phyloP scores from a whole-genome alignment of 306 rosid genomes.

The Ochetophila trinervis region DNA sequence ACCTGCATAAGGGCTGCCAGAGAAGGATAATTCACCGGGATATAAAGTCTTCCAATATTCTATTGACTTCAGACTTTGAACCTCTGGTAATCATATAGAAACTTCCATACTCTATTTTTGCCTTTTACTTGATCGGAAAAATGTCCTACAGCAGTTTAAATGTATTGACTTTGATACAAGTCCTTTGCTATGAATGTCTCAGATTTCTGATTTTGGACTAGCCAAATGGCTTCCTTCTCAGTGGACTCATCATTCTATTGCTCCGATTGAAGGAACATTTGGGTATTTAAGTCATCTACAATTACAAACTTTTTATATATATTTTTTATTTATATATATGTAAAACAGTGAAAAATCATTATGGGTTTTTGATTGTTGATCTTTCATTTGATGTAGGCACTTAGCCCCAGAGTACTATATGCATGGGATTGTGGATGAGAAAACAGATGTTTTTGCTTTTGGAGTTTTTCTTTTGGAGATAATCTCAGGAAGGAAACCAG shows the following conservation, averaged over 20 bases:
- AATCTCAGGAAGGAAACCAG: constrained; percentile 89
- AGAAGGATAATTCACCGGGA: constrained; percentile 92
- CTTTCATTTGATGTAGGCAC: constrained; percentile 44
- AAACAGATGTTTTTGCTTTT: constrained; percentile 97
- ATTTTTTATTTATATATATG: no score
- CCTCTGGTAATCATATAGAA: constrained; percentile 49
- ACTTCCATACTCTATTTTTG: not conserved
- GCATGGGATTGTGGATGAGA: constrained; percentile 99
- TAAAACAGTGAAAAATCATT: not conserved
- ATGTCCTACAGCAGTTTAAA: not conserved
- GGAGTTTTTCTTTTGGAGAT: constrained; percentile 84
- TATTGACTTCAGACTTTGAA: constrained; percentile 68
- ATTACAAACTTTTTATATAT: not conserved
- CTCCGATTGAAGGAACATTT: constrained; percentile 97
- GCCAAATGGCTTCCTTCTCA: constrained; percentile 99
- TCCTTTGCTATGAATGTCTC: constrained; percentile 10
- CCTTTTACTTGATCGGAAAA: not conserved
- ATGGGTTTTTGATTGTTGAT: constrained; percentile 10
- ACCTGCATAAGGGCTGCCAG: constrained; percentile 87
- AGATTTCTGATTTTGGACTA: constrained; percentile 97
- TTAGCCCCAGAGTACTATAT: constrained; percentile 92
- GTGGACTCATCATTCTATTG: constrained; percentile 96
- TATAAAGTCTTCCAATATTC: constrained; percentile 76
- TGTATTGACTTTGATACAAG: not conserved
- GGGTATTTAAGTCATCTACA: constrained; percentile 40